These are phyloP conservation scores for Knufia petricola DNA, from an alignment of 2,329 filamentous ascomycete genomes.

Conservation along the genomic window DNA sequence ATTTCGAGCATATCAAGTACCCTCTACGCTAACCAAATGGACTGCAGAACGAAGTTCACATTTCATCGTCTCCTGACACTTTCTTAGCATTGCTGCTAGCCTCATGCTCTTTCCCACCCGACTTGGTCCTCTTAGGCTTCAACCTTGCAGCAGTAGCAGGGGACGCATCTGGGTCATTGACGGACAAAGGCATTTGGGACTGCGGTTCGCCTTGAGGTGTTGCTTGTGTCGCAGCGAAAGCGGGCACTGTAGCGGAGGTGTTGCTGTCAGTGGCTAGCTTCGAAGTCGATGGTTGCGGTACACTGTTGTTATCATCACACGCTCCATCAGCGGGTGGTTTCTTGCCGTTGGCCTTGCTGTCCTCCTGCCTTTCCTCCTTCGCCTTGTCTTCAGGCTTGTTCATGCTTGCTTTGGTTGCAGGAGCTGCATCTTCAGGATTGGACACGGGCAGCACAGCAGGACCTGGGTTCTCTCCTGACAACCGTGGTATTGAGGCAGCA, in stretches of 20 bases:
- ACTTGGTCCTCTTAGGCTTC: slow-evolving; percentile 1
- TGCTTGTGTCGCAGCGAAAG: background rate
- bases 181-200: background rate
- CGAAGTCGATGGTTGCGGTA: background rate
- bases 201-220: background rate
- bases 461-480: slow-evolving; percentile 11
- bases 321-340: slow-evolving; percentile 4
- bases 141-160: slow-evolving; percentile 8
- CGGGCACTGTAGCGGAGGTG: background rate
- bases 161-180: slow-evolving; percentile 9
- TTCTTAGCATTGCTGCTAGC: background rate
- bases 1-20: no score
- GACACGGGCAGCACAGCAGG: slow-evolving; percentile 19
- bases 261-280: background rate
- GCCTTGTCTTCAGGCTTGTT: background rate
- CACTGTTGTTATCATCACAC: background rate
- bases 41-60: background rate
- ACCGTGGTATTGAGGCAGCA: background rate
- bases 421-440: slow-evolving; percentile 10
- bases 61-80: slow-evolving; percentile 4
- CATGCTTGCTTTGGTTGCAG: slow-evolving; percentile 11
- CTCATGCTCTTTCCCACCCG: background rate
- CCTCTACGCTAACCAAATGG: background rate
- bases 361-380: background rate
- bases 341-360: slow-evolving; percentile 1